Conservation (phyloP, 2,329 filamentous ascomycete genomes). For the Parascedosporium putredinis region DNA sequence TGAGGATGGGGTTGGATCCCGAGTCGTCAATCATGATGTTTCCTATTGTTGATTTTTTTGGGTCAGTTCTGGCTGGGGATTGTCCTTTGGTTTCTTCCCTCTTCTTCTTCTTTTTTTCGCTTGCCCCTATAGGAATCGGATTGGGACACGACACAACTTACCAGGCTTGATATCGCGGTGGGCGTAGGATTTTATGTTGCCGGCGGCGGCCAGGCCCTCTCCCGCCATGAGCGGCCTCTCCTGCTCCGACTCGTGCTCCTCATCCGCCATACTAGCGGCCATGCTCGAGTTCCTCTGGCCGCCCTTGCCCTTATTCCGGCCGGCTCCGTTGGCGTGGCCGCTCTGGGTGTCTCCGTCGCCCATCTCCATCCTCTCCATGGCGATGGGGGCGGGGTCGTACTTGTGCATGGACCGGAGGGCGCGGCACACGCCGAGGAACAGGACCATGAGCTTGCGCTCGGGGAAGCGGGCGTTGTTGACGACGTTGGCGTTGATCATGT, state of each 20-base stretch:
- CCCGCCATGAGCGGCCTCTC: constrained; percentile 75
- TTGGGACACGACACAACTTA: constrained; percentile 27
- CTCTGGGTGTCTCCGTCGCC: constrained; percentile 29
- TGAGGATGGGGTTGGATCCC: constrained; percentile 79
- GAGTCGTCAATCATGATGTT: constrained; percentile 98
- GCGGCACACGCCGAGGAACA: constrained; percentile 86
- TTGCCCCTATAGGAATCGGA: not conserved
- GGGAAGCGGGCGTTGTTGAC: constrained; percentile 91
- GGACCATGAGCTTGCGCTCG: constrained; percentile 73
- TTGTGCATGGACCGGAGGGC: constrained; percentile 87
- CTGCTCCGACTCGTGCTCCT: constrained; percentile 63
- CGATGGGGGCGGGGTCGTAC: constrained; percentile 49
- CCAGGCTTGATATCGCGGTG: constrained; percentile 97
- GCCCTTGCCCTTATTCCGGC: constrained; percentile 19
- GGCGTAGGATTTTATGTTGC: constrained; percentile 69
- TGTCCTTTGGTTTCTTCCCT: too few relatives aligned
- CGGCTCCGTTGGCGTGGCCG: constrained; percentile 23
- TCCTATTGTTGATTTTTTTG: constrained; percentile 31
- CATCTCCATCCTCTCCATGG: constrained; percentile 43
- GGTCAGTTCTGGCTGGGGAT: constrained; percentile 1
- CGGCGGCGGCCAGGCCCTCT: constrained; percentile 60
- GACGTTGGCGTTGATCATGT: constrained; percentile 96
- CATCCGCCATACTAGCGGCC: constrained; percentile 37
- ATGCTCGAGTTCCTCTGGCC: constrained; percentile 19
- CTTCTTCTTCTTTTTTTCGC: too few relatives aligned